Evolutionary conservation across 2,329 filamentous ascomycete species (phyloP), one percentile per base, ranked within the genome.

Genomic region (Chaetoscypha palmicola): DNA sequence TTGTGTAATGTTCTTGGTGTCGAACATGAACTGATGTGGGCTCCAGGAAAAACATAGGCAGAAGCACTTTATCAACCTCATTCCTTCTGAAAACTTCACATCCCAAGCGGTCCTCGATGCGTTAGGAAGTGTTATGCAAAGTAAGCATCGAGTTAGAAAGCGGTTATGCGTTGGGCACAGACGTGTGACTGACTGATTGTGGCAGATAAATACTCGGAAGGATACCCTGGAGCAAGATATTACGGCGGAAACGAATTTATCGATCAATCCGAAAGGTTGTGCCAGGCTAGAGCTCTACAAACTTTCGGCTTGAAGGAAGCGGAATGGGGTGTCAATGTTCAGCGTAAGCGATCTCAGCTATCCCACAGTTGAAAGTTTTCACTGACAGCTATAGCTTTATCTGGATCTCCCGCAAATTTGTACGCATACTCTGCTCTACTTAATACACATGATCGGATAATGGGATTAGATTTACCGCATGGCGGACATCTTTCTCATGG

Each of bases 241-340:
- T 97, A 97, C 63, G 91, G 91, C 42, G 91, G 91, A 53, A 97
- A 97, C 66, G 86, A 96, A 68, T 89, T 90, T 66, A 97, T 97
- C 60, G 91, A 97, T 61, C 78, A 88, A 60, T 79, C 91, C 4
- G 91, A 97, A 70, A 73, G 83, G 36, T 72, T 95, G 37, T 97
- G 91, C 68, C 92, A 97, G 69, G 76, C 87, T 63, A 81, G 91
- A 59, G 92, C 92, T 14, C 72, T 97, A 10, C 80, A 94, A 67
- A 81, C 91, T 0, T 97, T 94, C 65, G 80, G 83, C 22, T 70
- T 97, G 43, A 83, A 89, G 57, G 70, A 83, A 19, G 82, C 86
- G 65, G 81, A 94, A 68, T 97, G 91, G 91, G 91, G 92, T 49
- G 91, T 97, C 62, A 97, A 97, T 59, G 91, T 97, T 19, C 91